Percentiles rank a stretch among this genome's conserved stretches.
These are phyloP conservation scores for Mariannaea sp. DNA, from an alignment of 2,329 filamentous ascomycete species.

Conservation along the genomic window DNA sequence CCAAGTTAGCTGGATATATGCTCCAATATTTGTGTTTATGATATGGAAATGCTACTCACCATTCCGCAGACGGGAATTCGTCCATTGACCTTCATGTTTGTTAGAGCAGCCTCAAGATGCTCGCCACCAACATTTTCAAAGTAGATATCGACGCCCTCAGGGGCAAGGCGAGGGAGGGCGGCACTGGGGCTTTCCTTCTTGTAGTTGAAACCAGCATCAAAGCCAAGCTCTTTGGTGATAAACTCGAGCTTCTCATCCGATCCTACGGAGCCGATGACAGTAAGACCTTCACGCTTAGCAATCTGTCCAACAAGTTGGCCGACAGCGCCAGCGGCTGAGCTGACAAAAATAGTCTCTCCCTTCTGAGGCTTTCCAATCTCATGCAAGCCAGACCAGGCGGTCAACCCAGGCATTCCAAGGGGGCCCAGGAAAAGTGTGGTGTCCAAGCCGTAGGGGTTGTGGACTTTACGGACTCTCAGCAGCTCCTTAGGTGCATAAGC, in stretches of 20 bases:
- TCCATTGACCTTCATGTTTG: conserved; percentile 62
- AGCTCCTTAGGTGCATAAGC: conserved; percentile 54
- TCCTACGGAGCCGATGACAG: conserved; percentile 80
- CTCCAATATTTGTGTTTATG: fast-evolving
- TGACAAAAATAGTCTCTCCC: conserved; percentile 81
- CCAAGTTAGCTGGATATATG: conserved; percentile 9
- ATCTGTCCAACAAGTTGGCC: conserved; percentile 84
- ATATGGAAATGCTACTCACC: conserved; percentile 49
- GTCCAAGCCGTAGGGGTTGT: conserved; percentile 73
- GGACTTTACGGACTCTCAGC: conserved; percentile 57
- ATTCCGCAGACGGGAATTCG: conserved; percentile 69
- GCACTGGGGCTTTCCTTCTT: conserved; percentile 76
- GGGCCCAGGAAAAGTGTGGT: conserved; percentile 72
- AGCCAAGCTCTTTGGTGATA: conserved; percentile 55
- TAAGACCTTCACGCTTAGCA: conserved; percentile 79
- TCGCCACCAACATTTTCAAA: conserved; percentile 61
- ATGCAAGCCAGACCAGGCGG: conserved; percentile 71
- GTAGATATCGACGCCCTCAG: conserved; percentile 75
- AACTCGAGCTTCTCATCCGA: conserved; percentile 80
- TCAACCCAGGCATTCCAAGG: conserved; percentile 65
- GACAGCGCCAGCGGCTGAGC: conserved; percentile 78
- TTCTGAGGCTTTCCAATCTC: conserved; percentile 66
- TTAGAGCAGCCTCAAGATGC: conserved; percentile 54
- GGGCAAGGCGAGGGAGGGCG: conserved; percentile 72
- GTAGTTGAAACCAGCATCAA: conserved; percentile 78